phyloP scores from a whole-genome alignment of 2,329 filamentous ascomycete species.

The Colletotrichum sp. region DNA sequence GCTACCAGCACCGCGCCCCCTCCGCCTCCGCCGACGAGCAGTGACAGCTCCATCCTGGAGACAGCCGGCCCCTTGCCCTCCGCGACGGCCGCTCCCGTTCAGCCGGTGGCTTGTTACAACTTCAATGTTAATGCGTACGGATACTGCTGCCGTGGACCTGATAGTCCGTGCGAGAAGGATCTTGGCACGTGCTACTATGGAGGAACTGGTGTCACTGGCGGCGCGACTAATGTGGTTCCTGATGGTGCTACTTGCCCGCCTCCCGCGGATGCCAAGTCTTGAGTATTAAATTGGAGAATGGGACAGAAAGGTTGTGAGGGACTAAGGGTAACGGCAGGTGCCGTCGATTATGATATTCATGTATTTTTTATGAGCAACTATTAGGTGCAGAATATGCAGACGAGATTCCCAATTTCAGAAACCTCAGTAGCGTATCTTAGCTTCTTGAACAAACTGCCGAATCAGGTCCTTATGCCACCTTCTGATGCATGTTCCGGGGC shows the following conservation, averaged over 20 bases:
- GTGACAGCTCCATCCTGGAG: not conserved
- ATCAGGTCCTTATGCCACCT: too few species aligned
- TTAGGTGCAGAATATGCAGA: too few species aligned
- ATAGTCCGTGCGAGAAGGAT: not conserved
- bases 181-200: not conserved
- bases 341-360: not conserved
- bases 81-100: not conserved
- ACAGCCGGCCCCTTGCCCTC: fast-evolving
- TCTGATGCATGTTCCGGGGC: too few species aligned
- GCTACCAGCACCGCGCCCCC: not conserved
- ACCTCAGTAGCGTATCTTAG: too few species aligned
- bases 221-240: not conserved
- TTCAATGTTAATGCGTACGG: not conserved
- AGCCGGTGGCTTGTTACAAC: not conserved
- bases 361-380: too few species aligned
- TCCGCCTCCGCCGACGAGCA: not conserved
- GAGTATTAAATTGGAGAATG: too few species aligned
- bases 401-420: too few species aligned
- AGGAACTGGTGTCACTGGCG: not conserved
- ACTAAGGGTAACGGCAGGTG: not conserved
- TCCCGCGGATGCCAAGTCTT: not conserved
- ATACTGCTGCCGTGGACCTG: not conserved
- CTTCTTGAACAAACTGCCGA: too few species aligned
- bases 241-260: not conserved
- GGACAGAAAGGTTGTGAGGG: too few species aligned